A percentile compares a stretch with the other conserved stretches of the same genome.
Conservation (phyloP, 495 filamentous ascomycete species). For the Pyrenula aspistea region DNA sequence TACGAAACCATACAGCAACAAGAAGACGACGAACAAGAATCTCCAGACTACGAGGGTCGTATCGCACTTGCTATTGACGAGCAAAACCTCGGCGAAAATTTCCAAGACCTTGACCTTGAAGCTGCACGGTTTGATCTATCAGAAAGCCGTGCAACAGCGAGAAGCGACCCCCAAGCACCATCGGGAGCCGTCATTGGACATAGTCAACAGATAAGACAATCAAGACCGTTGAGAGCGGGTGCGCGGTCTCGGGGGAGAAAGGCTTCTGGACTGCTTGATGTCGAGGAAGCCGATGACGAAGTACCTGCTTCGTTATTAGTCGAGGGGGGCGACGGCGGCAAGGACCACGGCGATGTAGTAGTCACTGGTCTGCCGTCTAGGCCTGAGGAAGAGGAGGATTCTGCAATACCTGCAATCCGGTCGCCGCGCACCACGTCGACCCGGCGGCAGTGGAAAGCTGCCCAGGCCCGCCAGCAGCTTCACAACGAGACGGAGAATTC, state of each 20-base stretch:
- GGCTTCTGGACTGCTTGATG: constrained; percentile 21
- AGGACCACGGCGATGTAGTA: constrained; percentile 23
- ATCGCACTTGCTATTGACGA: constrained; percentile 58
- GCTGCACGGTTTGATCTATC: constrained; percentile 50
- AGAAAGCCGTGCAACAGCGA: constrained; percentile 47
- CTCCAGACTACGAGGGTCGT: constrained; percentile 53
- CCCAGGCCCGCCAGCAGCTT: constrained; percentile 47
- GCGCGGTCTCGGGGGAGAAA: background rate
- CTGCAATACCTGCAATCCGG: constrained; percentile 29
- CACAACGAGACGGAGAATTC: constrained; percentile 18
- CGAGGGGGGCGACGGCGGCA: constrained; percentile 41
- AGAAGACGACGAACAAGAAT: constrained; percentile 40
- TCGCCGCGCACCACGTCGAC: constrained; percentile 39
- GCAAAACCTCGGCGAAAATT: constrained; percentile 52
- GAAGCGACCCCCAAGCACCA: constrained; percentile 28
- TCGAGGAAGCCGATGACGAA: constrained; percentile 80
- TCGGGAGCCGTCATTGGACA: background rate
- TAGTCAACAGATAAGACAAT: constrained; percentile 3
- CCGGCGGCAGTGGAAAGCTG: constrained; percentile 55
- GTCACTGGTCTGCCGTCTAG: constrained; percentile 24
- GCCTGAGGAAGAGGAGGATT: constrained; percentile 14
- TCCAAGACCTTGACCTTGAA: constrained; percentile 61
- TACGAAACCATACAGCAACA: constrained; percentile 58
- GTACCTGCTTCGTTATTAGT: constrained; percentile 83
- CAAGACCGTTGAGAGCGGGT: background rate